Conservation (phyloP, 768 basidiomycete genomes). For the Calocybe gangraenosa region DNA sequence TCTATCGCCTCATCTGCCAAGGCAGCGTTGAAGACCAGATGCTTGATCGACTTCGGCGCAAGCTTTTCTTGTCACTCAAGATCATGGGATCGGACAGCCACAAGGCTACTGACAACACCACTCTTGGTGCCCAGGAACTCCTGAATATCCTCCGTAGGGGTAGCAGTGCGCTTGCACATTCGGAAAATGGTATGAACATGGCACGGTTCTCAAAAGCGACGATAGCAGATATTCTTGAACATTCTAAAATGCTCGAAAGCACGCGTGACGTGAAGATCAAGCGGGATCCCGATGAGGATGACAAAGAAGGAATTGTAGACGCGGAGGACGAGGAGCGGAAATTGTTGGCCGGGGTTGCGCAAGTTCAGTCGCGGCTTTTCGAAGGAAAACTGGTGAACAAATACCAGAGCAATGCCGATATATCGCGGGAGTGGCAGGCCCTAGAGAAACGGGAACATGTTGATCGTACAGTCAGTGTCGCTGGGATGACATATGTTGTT, state of each 20-base stretch:
- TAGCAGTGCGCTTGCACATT: conserved; percentile 45
- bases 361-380: conserved; percentile 54
- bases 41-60: conserved; percentile 65
- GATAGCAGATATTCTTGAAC: conserved; percentile 39
- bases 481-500: conserved; percentile 26
- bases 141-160: conserved; percentile 55
- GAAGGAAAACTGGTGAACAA: conserved; percentile 44
- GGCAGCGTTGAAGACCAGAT: conserved; percentile 77
- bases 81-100: conserved; percentile 44
- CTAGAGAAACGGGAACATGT: conserved; percentile 40
- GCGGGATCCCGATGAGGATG: conserved; percentile 27
- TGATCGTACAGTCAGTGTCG: conserved; percentile 32
- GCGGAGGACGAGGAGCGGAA: conserved; percentile 51
- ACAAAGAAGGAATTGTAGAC: conserved; percentile 22
- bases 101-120: conserved; percentile 19
- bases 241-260: conserved; percentile 39
- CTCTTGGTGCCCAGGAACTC: conserved; percentile 41
- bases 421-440: conserved; percentile 42
- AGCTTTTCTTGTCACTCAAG: conserved; percentile 63
- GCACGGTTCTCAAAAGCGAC: conserved; percentile 39
- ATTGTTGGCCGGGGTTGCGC: conserved; percentile 52
- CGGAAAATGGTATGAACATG: conserved; percentile 35
- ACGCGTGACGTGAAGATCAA: conserved; percentile 42
- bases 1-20: conserved; percentile 65
- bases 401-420: conserved; percentile 33